Percentiles rank a stretch among this genome's conserved stretches.
Conservation (phyloP, 176 grass and related monocot genomes). For the Lolium rigidum region DNA sequence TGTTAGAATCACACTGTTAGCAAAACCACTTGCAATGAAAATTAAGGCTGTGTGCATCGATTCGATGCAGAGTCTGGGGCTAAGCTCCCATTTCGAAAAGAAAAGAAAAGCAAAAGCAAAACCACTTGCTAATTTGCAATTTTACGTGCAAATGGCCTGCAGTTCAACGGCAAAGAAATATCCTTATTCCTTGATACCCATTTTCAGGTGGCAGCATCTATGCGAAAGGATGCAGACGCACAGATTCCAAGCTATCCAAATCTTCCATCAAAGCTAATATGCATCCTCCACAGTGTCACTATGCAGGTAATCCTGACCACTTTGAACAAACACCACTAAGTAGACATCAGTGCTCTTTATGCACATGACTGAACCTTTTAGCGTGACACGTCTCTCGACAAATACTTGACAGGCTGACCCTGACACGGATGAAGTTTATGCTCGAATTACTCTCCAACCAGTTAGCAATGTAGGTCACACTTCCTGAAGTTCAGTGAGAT, state of each 20-base stretch:
- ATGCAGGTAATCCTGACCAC: conserved; percentile 60
- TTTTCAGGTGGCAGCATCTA: conserved; percentile 84
- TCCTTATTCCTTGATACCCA: conserved; percentile 38
- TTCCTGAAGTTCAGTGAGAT: conserved; percentile 39
- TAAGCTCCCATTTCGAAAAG: no score
- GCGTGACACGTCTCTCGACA: conserved; percentile 12
- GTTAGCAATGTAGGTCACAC: conserved; percentile 68
- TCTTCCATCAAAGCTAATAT: conserved; percentile 76
- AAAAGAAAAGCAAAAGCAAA: neutral
- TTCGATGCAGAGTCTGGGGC: no score
- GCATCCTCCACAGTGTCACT: conserved; percentile 69
- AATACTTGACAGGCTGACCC: conserved; percentile 65
- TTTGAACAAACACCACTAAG: conserved; percentile 6
- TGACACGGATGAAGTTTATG: conserved; percentile 87
- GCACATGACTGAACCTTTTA: neutral
- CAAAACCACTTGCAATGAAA: neutral
- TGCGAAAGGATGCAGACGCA: conserved; percentile 70
- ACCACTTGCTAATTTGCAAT: conserved; percentile 26
- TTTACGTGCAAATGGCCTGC: conserved; percentile 13
- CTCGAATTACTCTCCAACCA: conserved; percentile 79
- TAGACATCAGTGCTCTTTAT: conserved; percentile 34
- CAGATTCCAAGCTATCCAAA: conserved; percentile 83
- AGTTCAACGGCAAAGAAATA: conserved; percentile 18
- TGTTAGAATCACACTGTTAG: neutral
- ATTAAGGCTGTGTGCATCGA: no score